These are phyloP conservation scores for Dipodascus geniculatus DNA, from an alignment of 805 yeast species.

Conservation along the genomic window DNA sequence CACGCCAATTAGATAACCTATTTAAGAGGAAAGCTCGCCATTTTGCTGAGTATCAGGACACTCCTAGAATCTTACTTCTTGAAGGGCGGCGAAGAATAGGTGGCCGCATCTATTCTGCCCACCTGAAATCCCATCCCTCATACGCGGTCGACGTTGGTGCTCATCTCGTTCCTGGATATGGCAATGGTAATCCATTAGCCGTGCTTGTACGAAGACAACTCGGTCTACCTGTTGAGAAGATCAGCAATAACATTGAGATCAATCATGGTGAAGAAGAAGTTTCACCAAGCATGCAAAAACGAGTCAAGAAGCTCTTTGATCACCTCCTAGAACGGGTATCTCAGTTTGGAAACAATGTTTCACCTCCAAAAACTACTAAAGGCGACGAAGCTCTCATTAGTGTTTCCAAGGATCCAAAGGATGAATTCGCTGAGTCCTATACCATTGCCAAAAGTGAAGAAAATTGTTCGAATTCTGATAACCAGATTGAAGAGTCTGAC, in stretches of 20 bases:
- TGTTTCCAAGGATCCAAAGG: conserved; percentile 29
- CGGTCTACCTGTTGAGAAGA: conserved; percentile 28
- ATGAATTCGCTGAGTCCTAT: conserved; percentile 21
- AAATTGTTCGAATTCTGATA: conserved; percentile 20
- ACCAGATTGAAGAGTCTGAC: conserved; percentile 11
- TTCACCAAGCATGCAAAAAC: conserved; percentile 19
- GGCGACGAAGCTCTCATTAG: conserved; percentile 28
- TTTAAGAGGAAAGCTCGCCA: conserved; percentile 24
- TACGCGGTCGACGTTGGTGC: conserved; percentile 30
- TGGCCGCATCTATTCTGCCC: conserved; percentile 30
- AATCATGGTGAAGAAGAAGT: conserved; percentile 24
- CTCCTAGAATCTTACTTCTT: conserved; percentile 29
- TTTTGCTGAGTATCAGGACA: conserved; percentile 27
- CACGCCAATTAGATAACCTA: conserved; percentile 81
- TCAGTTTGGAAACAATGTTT: conserved; percentile 23
- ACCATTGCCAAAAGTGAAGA: conserved; percentile 30
- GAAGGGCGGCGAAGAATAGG: conserved; percentile 32
- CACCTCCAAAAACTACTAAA: conserved; percentile 23
- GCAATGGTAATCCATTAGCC: conserved; percentile 31
- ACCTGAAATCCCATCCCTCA: conserved; percentile 14
- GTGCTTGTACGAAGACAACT: conserved; percentile 30
- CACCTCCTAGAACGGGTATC: conserved; percentile 28
- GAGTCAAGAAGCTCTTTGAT: conserved; percentile 26
- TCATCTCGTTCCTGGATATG: conserved; percentile 29
- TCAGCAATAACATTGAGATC: conserved; percentile 24